These are phyloP conservation scores for Puccinia novopanici DNA, from an alignment of 1,284 basidiomycete genomes.

Conservation along the genomic window DNA sequence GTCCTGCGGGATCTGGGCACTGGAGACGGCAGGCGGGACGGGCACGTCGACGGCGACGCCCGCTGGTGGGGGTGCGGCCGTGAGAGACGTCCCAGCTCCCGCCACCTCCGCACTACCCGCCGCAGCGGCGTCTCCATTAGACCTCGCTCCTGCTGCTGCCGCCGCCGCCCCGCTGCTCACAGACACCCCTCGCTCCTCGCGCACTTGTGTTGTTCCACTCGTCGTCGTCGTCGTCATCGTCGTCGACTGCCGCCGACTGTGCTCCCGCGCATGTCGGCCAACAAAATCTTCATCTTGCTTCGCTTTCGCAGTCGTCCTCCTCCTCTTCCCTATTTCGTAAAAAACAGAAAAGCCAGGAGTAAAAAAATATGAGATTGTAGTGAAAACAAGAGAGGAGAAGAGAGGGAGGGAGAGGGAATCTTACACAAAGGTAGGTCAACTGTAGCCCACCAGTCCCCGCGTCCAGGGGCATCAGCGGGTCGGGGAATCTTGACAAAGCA, in stretches of 20 bases:
- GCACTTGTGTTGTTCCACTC: background rate
- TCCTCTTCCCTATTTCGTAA: conserved; percentile 27
- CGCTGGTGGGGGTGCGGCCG: background rate
- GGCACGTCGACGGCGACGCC: background rate
- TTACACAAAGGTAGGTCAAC: conserved; percentile 46
- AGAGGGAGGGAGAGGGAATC: background rate
- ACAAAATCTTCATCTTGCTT: conserved; percentile 51
- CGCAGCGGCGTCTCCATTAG: too few species aligned
- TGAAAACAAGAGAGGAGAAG: too few species aligned
- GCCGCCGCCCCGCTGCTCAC: background rate
- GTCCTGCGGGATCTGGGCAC: background rate
- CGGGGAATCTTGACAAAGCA: conserved; percentile 50
- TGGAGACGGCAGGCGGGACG: background rate
- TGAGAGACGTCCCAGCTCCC: too few species aligned
- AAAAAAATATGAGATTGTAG: conserved; percentile 2
- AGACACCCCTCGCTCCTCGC: background rate
- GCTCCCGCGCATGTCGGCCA: conserved; percentile 39
- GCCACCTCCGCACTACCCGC: too few species aligned
- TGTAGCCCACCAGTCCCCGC: conserved; percentile 50
- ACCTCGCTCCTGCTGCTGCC: background rate
- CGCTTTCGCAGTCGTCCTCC: conserved; percentile 47
- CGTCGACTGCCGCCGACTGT: background rate
- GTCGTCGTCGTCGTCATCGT: too few species aligned
- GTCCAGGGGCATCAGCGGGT: conserved; percentile 30
- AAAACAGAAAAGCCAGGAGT: background rate